phyloP scores from a whole-genome alignment of 345 rosid genomes.

The Abelmoschus esculentus region DNA sequence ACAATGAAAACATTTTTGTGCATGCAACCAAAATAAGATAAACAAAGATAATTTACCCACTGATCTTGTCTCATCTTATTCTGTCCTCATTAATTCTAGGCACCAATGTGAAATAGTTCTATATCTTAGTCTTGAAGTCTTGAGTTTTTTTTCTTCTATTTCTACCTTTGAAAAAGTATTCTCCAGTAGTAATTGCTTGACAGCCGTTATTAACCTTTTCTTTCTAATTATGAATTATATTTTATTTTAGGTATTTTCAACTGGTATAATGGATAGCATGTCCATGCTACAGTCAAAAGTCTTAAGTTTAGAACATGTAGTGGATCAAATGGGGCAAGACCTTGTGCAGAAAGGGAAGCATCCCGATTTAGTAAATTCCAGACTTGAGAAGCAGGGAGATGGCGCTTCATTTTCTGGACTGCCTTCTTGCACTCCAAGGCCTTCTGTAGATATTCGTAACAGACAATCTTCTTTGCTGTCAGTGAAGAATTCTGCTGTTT shows the following conservation, averaged over 20 bases:
- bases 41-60: neutral
- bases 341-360: slow-evolving; percentile 28
- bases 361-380: slow-evolving; percentile 38
- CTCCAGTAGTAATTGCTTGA: neutral
- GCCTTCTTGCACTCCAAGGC: slow-evolving; percentile 65
- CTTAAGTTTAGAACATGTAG: slow-evolving; percentile 59
- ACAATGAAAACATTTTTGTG: neutral
- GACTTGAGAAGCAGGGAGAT: slow-evolving; percentile 41
- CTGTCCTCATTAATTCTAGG: neutral
- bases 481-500: slow-evolving; percentile 37
- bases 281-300: slow-evolving; percentile 70
- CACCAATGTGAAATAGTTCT: neutral
- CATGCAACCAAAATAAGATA: neutral
- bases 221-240: neutral
- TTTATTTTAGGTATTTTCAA: slow-evolving; percentile 52
- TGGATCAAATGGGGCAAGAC: slow-evolving; percentile 44
- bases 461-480: slow-evolving; percentile 41
- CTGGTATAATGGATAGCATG: slow-evolving; percentile 55
- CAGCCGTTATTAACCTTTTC: neutral
- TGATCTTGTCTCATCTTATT: neutral
- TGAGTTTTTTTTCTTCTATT: neutral
- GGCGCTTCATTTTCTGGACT: slow-evolving; percentile 50
- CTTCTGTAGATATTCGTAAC: slow-evolving; percentile 44
- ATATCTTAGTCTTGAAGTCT: neutral
- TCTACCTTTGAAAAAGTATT: neutral